Conservation (phyloP, 2,329 filamentous ascomycete species). For the Monosporascus cannonballus region DNA sequence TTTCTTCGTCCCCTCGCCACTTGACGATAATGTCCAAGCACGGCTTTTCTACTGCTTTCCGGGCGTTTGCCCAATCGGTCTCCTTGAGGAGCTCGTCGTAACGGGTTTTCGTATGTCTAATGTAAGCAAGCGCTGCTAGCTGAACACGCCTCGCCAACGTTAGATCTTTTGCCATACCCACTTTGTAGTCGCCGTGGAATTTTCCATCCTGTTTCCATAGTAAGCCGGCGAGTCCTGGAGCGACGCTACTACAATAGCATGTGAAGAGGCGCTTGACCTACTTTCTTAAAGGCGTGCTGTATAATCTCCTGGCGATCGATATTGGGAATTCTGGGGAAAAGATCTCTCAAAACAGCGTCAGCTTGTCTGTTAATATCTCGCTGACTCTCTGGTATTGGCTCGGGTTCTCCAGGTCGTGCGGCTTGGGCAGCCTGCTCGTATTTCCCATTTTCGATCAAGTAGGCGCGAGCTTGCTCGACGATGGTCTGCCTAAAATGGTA, state of each 20-base stretch:
- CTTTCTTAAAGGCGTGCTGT: constrained; percentile 57
- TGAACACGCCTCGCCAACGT: constrained; percentile 57
- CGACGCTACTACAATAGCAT: background rate
- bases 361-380: constrained; percentile 56
- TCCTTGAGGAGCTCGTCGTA: constrained; percentile 57
- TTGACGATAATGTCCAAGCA: constrained; percentile 62
- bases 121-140: constrained; percentile 60
- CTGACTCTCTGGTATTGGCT: constrained; percentile 55
- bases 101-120: constrained; percentile 59
- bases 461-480: constrained; percentile 46
- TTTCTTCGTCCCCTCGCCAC: constrained; percentile 67
- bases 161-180: constrained; percentile 51
- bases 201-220: constrained; percentile 36
- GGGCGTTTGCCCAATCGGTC: constrained; percentile 52
- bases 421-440: constrained; percentile 19
- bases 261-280: constrained; percentile 26
- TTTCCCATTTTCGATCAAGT: constrained; percentile 16
- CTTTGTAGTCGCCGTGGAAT: constrained; percentile 48
- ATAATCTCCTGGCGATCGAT: constrained; percentile 59
- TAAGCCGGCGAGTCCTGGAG: background rate
- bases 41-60: constrained; percentile 53
- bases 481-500: constrained; percentile 55
- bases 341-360: constrained; percentile 54
- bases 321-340: constrained; percentile 61
- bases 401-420: constrained; percentile 32